A percentile compares a stretch with the other conserved stretches of the same genome.
These are phyloP conservation scores for Hyphodiscus hymeniophilus DNA, from an alignment of 495 filamentous ascomycete genomes.

Conservation along the genomic window DNA sequence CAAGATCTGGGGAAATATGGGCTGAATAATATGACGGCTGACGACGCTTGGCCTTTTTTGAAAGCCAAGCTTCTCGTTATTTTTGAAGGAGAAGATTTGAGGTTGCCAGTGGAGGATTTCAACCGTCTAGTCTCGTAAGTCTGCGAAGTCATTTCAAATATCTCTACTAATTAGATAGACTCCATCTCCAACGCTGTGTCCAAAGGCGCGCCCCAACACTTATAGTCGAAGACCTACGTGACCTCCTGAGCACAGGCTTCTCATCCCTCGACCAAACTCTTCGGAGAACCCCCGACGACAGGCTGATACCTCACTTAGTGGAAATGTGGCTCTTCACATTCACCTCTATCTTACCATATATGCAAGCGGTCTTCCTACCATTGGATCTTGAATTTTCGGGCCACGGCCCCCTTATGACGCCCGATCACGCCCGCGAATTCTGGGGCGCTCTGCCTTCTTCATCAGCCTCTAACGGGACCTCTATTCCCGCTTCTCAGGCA, in stretches of 20 bases:
- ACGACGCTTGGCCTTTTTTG: constrained; percentile 95
- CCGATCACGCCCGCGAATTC: constrained; percentile 75
- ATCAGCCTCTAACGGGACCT: constrained; percentile 15
- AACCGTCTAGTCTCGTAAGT: constrained; percentile 67
- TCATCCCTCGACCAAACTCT: constrained; percentile 75
- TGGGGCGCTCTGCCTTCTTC: constrained; percentile 52
- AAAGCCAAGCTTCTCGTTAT: constrained; percentile 82
- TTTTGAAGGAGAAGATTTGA: constrained; percentile 87
- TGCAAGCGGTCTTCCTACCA: constrained; percentile 93
- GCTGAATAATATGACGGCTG: constrained; percentile 70
- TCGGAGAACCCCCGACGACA: constrained; percentile 67
- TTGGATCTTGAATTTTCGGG: constrained; percentile 92
- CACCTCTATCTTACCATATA: constrained; percentile 80
- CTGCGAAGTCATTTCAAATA: constrained; percentile 12
- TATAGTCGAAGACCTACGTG: constrained; percentile 72
- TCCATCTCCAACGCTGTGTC: constrained; percentile 73
- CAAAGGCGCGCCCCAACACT: constrained; percentile 55
- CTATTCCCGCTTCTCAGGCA: constrained; percentile 25
- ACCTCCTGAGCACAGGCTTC: constrained; percentile 77
- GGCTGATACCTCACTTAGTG: constrained; percentile 75
- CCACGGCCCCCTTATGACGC: constrained; percentile 63
- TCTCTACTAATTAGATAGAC: constrained; percentile 20
- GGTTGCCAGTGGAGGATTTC: constrained; percentile 87
- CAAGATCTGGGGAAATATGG: constrained; percentile 51
- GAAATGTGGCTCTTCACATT: constrained; percentile 93